phyloP scores from a whole-genome alignment of 805 yeast species.

The Candida xiaguanensis region DNA sequence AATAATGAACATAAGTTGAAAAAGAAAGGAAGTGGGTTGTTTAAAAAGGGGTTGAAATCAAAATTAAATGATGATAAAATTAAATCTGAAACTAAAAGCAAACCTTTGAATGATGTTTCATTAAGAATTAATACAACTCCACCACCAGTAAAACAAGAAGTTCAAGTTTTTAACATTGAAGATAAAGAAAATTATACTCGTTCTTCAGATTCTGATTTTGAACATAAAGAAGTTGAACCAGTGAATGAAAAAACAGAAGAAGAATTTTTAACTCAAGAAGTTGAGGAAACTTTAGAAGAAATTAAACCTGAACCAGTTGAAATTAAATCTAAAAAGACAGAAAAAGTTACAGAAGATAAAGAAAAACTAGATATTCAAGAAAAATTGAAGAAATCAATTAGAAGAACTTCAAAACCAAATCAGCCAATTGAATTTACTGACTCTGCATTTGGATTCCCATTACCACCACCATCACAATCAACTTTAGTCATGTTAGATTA shows the following conservation, averaged over 20 bases:
- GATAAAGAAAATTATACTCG: constrained; percentile 7
- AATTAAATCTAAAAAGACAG: constrained; percentile 2
- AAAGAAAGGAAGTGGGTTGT: constrained; percentile 9
- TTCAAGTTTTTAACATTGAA: constrained; percentile 1
- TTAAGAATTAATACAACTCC: background rate
- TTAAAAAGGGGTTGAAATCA: constrained; percentile 16
- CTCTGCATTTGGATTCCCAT: constrained; percentile 83
- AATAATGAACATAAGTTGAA: constrained; percentile 5
- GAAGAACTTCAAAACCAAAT: constrained; percentile 38
- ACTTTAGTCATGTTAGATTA: constrained; percentile 79
- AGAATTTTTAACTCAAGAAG: constrained; percentile 6
- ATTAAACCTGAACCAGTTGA: background rate
- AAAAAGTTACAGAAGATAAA: constrained; percentile 11
- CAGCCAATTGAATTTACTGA: constrained; percentile 55
- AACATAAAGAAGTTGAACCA: background rate
- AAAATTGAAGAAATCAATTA: constrained; percentile 39
- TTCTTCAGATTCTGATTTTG: background rate
- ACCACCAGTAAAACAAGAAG: constrained; percentile 1
- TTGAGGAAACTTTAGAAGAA: background rate
- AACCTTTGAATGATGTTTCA: background rate
- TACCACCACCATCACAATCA: constrained; percentile 75
- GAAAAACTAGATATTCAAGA: constrained; percentile 39
- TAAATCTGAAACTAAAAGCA: background rate
- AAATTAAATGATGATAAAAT: constrained; percentile 6
- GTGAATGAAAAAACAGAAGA: constrained; percentile 3